Conservation (phyloP, 768 basidiomycete genomes). For the Leucosporidium scottii region DNA sequence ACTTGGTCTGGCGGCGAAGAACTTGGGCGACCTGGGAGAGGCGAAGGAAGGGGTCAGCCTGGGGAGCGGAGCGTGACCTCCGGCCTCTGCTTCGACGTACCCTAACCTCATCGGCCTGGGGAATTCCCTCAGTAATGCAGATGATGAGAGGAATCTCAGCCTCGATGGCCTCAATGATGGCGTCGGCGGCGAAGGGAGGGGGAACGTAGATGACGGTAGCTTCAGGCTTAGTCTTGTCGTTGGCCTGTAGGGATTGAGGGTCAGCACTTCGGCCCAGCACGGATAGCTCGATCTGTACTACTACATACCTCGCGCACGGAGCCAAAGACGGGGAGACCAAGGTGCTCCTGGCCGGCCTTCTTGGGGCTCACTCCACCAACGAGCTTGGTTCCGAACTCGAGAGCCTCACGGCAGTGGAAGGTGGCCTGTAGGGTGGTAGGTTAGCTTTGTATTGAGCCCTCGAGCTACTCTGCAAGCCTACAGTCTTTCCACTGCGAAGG, state of each 20-base stretch:
- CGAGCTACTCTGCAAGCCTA: not conserved
- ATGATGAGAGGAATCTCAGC: constrained; percentile 97
- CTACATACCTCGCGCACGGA: constrained; percentile 72
- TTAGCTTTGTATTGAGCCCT: too few species aligned
- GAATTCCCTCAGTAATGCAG: constrained; percentile 97
- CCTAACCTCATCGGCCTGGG: constrained; percentile 91
- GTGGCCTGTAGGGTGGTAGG: constrained; percentile 56
- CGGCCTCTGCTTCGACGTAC: constrained; percentile 46
- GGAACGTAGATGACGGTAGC: constrained; percentile 97
- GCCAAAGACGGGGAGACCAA: constrained; percentile 90
- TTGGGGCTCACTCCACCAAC: constrained; percentile 94
- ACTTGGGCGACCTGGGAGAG: constrained; percentile 76
- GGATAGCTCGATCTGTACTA: not conserved
- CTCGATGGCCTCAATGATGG: constrained; percentile 97
- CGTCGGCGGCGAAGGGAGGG: constrained; percentile 90
- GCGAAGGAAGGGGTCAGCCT: not conserved
- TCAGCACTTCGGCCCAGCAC: not conserved
- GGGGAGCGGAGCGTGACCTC: not conserved
- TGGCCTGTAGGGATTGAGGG: constrained; percentile 54
- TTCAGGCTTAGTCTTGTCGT: constrained; percentile 75
- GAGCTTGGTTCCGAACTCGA: constrained; percentile 94
- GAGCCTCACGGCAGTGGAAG: constrained; percentile 88
- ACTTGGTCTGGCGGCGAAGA: constrained; percentile 84
- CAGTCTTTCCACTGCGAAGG: constrained; percentile 84
- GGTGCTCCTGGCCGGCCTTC: constrained; percentile 91